phyloP scores from a whole-genome alignment of 306 rosid genomes.

The Styphnolobium japonicum region DNA sequence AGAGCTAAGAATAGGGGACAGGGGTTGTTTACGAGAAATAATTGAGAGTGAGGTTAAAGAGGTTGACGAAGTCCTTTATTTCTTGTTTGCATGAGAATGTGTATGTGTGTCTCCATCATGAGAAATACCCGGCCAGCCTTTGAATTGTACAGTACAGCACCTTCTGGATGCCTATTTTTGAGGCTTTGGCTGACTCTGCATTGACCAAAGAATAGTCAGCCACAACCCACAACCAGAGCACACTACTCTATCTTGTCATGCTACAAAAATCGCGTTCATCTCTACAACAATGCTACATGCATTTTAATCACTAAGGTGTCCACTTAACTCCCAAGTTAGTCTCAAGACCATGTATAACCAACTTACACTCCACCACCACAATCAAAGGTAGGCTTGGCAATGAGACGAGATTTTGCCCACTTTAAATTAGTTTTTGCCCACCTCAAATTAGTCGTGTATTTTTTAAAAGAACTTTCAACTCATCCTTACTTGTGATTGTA shows the following conservation, averaged over 20 bases:
- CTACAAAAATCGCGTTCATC: too few relatives aligned
- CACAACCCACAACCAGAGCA: neutral
- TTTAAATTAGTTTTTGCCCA: too few relatives aligned
- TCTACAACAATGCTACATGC: neutral
- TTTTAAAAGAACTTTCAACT: too few relatives aligned
- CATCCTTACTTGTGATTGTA: too few relatives aligned
- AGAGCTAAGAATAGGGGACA: constrained; percentile 39
- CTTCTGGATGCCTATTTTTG: neutral
- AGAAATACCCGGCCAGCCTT: constrained; percentile 44
- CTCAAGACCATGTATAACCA: neutral
- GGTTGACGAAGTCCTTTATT: constrained; percentile 48
- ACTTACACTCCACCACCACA: neutral
- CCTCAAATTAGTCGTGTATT: too few relatives aligned
- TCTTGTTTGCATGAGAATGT: neutral
- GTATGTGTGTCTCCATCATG: neutral
- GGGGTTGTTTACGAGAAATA: neutral
- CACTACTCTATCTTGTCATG: neutral
- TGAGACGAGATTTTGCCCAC: too few relatives aligned
- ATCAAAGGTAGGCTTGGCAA: too few relatives aligned
- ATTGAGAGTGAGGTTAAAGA: neutral
- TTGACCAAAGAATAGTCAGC: neutral
- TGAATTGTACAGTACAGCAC: neutral
- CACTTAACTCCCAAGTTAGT: neutral
- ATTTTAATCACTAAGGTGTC: neutral
- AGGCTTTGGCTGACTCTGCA: neutral